phyloP scores from a whole-genome alignment of 1,284 basidiomycete genomes.

The Entoloma clypeatum region DNA sequence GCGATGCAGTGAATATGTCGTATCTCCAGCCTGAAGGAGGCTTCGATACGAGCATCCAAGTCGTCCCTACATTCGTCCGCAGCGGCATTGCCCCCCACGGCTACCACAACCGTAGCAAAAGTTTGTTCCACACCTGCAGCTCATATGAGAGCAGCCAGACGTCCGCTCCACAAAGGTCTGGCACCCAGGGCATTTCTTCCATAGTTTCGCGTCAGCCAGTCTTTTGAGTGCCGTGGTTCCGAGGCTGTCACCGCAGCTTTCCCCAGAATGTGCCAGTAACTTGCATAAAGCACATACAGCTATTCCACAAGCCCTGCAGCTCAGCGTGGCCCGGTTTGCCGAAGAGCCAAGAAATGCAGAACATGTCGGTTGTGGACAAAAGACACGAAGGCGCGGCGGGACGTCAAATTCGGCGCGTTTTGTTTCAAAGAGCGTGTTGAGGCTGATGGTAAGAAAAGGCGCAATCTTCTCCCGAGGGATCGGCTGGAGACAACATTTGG shows the following conservation, averaged over 20 bases:
- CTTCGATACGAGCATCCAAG: no score
- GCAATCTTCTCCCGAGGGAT: constrained; percentile 2
- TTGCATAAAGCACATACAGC: constrained; percentile 38
- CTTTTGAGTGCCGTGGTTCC: constrained; percentile 24
- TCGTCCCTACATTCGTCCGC: no score
- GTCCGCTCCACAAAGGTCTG: constrained; percentile 26
- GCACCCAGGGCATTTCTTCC: constrained; percentile 33
- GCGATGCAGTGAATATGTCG: no score
- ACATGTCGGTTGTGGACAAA: constrained; percentile 14
- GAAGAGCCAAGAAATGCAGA: constrained; percentile 40
- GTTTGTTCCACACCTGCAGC: constrained; percentile 28
- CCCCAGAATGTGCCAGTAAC: constrained; percentile 25
- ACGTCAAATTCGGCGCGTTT: constrained; percentile 11
- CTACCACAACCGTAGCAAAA: constrained; percentile 22
- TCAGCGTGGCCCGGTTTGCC: constrained; percentile 14
- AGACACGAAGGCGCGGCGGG: constrained; percentile 11
- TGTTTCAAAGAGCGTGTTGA: constrained; percentile 12
- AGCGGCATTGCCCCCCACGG: constrained; percentile 5
- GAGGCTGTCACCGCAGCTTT: constrained; percentile 25
- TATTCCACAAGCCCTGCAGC: constrained; percentile 29
- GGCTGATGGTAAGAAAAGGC: constrained; percentile 10
- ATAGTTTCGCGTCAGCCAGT: constrained; percentile 31
- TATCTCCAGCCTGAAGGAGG: no score
- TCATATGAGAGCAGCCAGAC: constrained; percentile 33
- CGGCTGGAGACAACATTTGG: constrained; percentile 14